Percentiles rank a stretch among this genome's conserved stretches.
Evolutionary conservation across 257 asterid species (phyloP).

Genomic region (Mentha longifolia): DNA sequence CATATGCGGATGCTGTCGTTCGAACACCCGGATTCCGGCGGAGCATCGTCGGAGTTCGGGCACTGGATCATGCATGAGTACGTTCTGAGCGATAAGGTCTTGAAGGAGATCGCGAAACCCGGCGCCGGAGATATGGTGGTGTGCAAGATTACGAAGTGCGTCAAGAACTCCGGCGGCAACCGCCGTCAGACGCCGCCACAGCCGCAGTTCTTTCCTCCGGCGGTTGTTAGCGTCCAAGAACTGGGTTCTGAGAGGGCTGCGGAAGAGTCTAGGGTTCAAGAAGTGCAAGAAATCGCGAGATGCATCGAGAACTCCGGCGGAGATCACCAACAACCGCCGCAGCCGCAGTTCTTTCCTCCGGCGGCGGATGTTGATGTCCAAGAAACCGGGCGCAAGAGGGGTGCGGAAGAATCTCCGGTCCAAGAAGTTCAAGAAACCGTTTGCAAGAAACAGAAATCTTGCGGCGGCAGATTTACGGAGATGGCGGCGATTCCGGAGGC

Average conservation of each 20-base stretch:
- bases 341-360: too few species aligned
- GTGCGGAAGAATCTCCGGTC: neutral
- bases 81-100: neutral
- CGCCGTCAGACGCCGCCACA: too few species aligned
- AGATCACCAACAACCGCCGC: too few species aligned
- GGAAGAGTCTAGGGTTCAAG: neutral
- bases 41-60: neutral
- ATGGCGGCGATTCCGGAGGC: neutral
- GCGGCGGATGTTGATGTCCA: too few species aligned
- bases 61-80: slow-evolving; percentile 1
- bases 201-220: too few species aligned
- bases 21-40: neutral
- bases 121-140: neutral
- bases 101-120: neutral
- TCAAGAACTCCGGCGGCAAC: neutral
- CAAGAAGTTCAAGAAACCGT: neutral
- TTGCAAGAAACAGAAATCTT: neutral
- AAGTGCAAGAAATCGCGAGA: neutral
- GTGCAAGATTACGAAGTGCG: neutral
- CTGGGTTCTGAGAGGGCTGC: neutral
- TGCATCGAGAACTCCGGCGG: too few species aligned
- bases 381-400: neutral
- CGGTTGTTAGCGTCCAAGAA: too few species aligned
- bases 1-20: neutral
- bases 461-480: neutral